Evolutionary conservation across 495 filamentous ascomycete species (phyloP).

Genomic region (Aspergillus olivimuriae): DNA sequence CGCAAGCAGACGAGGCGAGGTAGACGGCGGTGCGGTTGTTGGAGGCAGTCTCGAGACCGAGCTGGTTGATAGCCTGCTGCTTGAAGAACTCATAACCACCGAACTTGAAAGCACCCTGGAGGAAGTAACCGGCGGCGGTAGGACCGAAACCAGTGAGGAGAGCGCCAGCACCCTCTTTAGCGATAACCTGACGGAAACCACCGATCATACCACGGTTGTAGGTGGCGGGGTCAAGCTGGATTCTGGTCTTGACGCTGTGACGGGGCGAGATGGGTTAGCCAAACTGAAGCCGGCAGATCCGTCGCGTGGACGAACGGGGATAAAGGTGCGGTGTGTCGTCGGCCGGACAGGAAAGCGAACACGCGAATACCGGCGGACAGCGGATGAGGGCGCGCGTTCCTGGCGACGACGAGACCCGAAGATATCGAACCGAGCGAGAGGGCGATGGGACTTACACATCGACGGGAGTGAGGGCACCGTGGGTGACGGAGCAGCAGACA

Average conservation of each 20-base stretch:
- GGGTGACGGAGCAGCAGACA: conserved; percentile 90
- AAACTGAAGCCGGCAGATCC: no score
- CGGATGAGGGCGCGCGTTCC: conserved; percentile 12
- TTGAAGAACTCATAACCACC: conserved; percentile 96
- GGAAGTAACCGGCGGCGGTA: conserved; percentile 87
- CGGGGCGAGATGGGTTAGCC: neutral
- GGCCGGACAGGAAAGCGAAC: no score
- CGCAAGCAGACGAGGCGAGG: conserved; percentile 73
- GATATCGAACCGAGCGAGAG: no score
- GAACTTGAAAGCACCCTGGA: conserved; percentile 93
- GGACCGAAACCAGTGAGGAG: conserved; percentile 83
- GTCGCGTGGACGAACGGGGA: no score
- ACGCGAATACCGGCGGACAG: neutral
- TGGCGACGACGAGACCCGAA: no score
- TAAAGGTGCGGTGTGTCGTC: neutral
- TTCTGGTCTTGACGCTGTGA: conserved; percentile 78
- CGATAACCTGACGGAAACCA: conserved; percentile 77
- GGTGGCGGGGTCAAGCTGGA: conserved; percentile 83
- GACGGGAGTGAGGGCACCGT: conserved; percentile 86
- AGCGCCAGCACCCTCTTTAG: conserved; percentile 80
- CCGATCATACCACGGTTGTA: conserved; percentile 90
- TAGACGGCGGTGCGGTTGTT: conserved; percentile 87
- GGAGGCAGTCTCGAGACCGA: conserved; percentile 73
- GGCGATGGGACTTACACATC: conserved; percentile 74
- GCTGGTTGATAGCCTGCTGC: conserved; percentile 78